Percentiles rank a stretch among this genome's conserved stretches.
These are phyloP conservation scores for Euphorbia celastroides DNA, from an alignment of 441 rosid genomes.

Conservation along the genomic window DNA sequence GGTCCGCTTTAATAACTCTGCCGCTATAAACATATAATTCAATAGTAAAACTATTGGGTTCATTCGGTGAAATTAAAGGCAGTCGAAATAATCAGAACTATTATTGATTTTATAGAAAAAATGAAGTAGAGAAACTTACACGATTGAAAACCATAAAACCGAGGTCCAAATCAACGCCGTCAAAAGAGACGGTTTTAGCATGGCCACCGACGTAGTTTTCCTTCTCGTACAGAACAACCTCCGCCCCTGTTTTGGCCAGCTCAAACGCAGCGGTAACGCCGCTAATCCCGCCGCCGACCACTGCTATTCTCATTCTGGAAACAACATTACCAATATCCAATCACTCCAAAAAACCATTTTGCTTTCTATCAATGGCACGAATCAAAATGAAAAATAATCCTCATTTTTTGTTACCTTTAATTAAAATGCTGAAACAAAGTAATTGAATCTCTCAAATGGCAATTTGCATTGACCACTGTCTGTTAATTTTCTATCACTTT, in stretches of 20 bases:
- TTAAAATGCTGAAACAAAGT: neutral
- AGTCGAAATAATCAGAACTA: too few species aligned
- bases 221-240: conserved; percentile 70
- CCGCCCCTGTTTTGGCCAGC: conserved; percentile 45
- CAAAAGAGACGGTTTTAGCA: conserved; percentile 51
- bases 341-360: neutral
- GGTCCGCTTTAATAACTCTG: too few species aligned
- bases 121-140: conserved; percentile 32
- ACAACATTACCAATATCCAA: neutral
- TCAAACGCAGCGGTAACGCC: conserved; percentile 65
- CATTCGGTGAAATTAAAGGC: too few species aligned
- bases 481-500: neutral
- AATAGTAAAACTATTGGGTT: too few species aligned
- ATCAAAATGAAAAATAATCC: neutral
- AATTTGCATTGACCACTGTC: neutral
- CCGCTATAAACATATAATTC: too few species aligned
- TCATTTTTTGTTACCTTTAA: too few species aligned
- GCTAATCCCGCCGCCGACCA: conserved; percentile 74
- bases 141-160: conserved; percentile 91
- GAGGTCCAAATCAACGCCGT: conserved; percentile 67
- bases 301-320: conserved; percentile 51
- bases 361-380: neutral
- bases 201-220: conserved; percentile 74
- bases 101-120: neutral
- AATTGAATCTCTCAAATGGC: neutral